Evolutionary conservation across 2,329 filamentous ascomycete genomes (phyloP), one percentile per base, ranked within the genome.

Genomic region (Uncinocarpus reesii): DNA sequence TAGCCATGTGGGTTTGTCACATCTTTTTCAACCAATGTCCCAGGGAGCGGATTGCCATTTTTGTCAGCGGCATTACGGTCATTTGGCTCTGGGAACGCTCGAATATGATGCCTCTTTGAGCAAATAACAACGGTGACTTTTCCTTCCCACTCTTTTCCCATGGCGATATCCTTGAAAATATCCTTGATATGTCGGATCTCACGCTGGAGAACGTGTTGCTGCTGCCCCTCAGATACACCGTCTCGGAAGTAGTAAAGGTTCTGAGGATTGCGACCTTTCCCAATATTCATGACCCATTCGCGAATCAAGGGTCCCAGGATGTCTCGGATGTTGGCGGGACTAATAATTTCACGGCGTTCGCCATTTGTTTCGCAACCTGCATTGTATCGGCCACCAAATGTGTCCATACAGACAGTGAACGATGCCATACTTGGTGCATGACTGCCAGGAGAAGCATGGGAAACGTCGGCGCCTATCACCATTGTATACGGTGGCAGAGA

Each of bases 201-300:
- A n/a, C 80, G 71, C 1, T 86, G 73, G 7, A 98, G 68, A 0
- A 98, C 83, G 21, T 87, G 79, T 1, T 76, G 67, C 57, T 92
- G 95, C 61, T 96, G 84, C 0, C 86, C 86, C 58, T 95, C 87
- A 0, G 83, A 83, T 0, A 96, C 87, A 56, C 92, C 92, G 58
- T 98, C 92, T 15, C 92, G 86, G 66, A 96, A 84, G 67, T 94
- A 96, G 57, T 93, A 85, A 48, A 98, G 74, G 31, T 89, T 80
- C n/a, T 75, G 57, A 0, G 90, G 89, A 13, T 72, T 59, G 21
- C 64, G 62, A n/a, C 77, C 75, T 1, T 68, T 66, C 16, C 74
- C 73, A 45, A 76, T 70, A 1, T 67, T 74, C 13, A 68, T 58
- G 24, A 76, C 70, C 86, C 89, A 96, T 36, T 76, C 66, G 16